Percentiles rank a stretch among this genome's conserved stretches.
These are phyloP conservation scores for Paecilomyces dactylethromorphus DNA, from an alignment of 2,329 filamentous ascomycete genomes.

Conservation along the genomic window DNA sequence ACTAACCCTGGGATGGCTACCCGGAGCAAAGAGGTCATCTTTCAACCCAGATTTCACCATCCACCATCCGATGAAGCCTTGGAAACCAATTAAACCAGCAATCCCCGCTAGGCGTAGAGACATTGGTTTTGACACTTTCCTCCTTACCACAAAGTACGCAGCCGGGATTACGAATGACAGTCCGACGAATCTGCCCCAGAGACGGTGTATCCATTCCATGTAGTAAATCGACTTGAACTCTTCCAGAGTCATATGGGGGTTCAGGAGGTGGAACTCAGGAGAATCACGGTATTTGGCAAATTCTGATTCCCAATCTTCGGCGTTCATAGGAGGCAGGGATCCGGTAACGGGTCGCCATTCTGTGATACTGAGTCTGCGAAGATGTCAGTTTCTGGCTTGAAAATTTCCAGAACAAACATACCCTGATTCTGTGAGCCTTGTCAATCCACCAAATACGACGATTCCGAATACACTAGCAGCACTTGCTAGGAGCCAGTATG, in stretches of 20 bases:
- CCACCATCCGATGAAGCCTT: constrained; percentile 97
- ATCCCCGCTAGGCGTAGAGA: constrained; percentile 73
- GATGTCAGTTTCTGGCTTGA: constrained; percentile 1
- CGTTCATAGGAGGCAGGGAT: constrained; percentile 72
- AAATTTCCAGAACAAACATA: constrained; percentile 38
- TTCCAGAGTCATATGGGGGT: constrained; percentile 82
- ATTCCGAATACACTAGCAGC: constrained; percentile 94
- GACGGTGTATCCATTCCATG: constrained; percentile 96
- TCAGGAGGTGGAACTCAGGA: constrained; percentile 86
- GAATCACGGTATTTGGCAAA: constrained; percentile 89
- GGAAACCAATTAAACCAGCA: constrained; percentile 82
- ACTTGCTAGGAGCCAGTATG: constrained; percentile 87
- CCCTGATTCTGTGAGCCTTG: constrained; percentile 92
- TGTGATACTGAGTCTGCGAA: constrained; percentile 79
- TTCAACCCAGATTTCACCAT: constrained; percentile 97
- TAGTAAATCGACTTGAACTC: constrained; percentile 99
- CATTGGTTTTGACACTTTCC: constrained; percentile 72
- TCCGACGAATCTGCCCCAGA: constrained; percentile 91
- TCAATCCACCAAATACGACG: constrained; percentile 89
- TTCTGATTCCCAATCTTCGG: constrained; percentile 81
- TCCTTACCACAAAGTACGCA: constrained; percentile 76
- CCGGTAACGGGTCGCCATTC: constrained; percentile 98
- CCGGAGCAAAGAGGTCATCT: constrained; percentile 89
- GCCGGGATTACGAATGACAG: constrained; percentile 84
- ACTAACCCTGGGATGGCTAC: constrained; percentile 82